phyloP scores from a whole-genome alignment of 140 eudicot genomes.

The Anethum foeniculum region DNA sequence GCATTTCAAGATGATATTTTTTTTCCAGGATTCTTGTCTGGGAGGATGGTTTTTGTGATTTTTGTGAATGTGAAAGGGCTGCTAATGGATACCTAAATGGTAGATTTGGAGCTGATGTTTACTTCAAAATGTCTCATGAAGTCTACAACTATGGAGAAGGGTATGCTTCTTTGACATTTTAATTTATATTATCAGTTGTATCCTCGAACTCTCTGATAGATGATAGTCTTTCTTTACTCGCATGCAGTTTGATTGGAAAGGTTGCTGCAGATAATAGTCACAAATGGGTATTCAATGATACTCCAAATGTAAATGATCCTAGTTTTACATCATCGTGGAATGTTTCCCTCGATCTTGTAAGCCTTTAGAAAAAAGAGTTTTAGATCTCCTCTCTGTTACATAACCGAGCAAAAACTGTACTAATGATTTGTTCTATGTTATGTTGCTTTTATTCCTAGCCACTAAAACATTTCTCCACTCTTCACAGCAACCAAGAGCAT shows the following conservation, averaged over 20 bases:
- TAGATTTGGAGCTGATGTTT: constrained; percentile 71
- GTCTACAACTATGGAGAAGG: constrained; percentile 36
- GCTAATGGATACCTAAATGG: constrained; percentile 37
- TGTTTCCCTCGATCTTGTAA: constrained; percentile 62
- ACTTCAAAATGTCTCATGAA: constrained; percentile 84
- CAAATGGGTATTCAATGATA: constrained; percentile 58
- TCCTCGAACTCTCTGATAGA: neutral
- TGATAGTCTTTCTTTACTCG: neutral
- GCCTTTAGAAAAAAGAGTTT: neutral
- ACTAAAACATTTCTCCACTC: neutral
- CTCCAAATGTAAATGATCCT: constrained; percentile 53
- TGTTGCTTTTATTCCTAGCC: neutral
- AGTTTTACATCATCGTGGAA: constrained; percentile 65
- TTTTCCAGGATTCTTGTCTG: constrained; percentile 74
- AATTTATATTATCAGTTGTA: neutral
- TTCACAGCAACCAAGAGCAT: constrained; percentile 79
- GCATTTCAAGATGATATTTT: neutral
- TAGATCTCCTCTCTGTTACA: neutral
- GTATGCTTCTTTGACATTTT: neutral
- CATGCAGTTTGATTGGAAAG: constrained; percentile 75
- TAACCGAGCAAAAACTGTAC: neutral
- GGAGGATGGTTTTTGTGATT: constrained; percentile 1
- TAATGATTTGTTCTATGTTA: neutral
- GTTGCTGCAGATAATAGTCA: constrained; percentile 86
- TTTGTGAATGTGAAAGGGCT: constrained; percentile 45